Percentiles rank a stretch among this genome's conserved stretches.
These are phyloP conservation scores for Wallemia hederae DNA, from an alignment of 1,284 basidiomycete genomes.

Conservation along the genomic window DNA sequence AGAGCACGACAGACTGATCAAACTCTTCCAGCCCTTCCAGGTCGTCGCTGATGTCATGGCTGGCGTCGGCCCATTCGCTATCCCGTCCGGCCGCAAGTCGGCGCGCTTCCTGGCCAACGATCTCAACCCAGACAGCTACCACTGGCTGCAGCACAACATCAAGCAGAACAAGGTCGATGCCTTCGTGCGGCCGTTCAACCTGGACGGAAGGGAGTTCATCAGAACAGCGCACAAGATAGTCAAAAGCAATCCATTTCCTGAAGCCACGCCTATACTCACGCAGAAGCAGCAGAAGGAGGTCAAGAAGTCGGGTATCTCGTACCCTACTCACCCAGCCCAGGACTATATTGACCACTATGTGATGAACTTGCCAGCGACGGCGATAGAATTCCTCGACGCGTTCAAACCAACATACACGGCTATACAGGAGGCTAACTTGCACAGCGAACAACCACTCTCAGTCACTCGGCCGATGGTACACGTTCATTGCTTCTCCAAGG, in stretches of 20 bases:
- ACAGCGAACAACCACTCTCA: not conserved
- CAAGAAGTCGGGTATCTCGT: not conserved
- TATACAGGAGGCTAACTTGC: not conserved
- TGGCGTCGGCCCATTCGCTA: constrained; percentile 84
- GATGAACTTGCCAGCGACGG: constrained; percentile 88
- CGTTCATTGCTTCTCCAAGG: constrained; percentile 85
- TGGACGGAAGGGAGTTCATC: constrained; percentile 67
- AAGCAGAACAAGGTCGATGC: constrained; percentile 44
- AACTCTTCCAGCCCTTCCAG: constrained; percentile 32
- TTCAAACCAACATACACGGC: constrained; percentile 34
- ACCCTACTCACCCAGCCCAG: constrained; percentile 7
- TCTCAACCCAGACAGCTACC: constrained; percentile 61
- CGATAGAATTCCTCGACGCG: constrained; percentile 65
- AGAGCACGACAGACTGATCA: constrained; percentile 64
- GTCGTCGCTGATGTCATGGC: constrained; percentile 78
- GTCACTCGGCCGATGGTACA: constrained; percentile 45
- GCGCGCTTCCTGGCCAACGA: constrained; percentile 77
- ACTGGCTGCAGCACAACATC: constrained; percentile 47
- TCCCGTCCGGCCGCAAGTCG: constrained; percentile 72
- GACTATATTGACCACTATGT: constrained; percentile 54
- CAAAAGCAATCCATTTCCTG: constrained; percentile 32
- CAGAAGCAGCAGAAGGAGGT: constrained; percentile 2
- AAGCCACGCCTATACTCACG: constrained; percentile 2
- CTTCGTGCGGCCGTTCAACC: constrained; percentile 35
- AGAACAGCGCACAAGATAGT: constrained; percentile 25